Percentiles rank a stretch among this genome's conserved stretches.
These are phyloP conservation scores for Populus tomentosa DNA, from an alignment of 441 rosid species.

Conservation along the genomic window DNA sequence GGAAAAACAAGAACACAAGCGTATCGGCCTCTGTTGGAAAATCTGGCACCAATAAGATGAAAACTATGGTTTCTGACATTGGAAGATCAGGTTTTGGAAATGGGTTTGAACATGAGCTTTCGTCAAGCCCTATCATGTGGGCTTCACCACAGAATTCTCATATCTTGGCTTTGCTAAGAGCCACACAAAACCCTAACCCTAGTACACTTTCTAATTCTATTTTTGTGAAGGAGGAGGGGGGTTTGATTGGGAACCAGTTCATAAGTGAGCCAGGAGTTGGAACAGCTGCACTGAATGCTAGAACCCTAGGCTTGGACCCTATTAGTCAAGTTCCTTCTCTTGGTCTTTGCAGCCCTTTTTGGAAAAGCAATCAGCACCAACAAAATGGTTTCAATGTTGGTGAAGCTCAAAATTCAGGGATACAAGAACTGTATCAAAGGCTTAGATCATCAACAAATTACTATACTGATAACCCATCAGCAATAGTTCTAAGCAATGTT, in stretches of 20 bases:
- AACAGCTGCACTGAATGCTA: constrained; percentile 25
- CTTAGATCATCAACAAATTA: constrained; percentile 39
- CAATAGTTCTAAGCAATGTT: constrained; percentile 33
- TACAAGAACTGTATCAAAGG: constrained; percentile 63
- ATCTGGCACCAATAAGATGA: constrained; percentile 35
- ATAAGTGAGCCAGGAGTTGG: constrained; percentile 29
- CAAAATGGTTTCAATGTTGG: constrained; percentile 37
- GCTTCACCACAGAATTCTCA: constrained; percentile 50
- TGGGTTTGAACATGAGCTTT: constrained; percentile 42
- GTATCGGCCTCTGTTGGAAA: constrained; percentile 38
- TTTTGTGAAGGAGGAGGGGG: constrained; percentile 40
- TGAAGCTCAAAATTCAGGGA: constrained; percentile 48
- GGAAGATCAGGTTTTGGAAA: constrained; percentile 35
- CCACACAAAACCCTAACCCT: constrained; percentile 44
- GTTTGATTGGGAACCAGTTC: constrained; percentile 32
- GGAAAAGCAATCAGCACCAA: constrained; percentile 39
- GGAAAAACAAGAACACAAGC: constrained; percentile 50
- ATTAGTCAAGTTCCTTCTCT: constrained; percentile 34
- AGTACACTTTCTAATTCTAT: constrained; percentile 20
- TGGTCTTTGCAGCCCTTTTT: constrained; percentile 42
- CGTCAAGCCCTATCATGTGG: constrained; percentile 47
- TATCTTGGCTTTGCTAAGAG: constrained; percentile 44
- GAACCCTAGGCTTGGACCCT: constrained; percentile 36
- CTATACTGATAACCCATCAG: constrained; percentile 30
- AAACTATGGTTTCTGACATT: constrained; percentile 40